Evolutionary conservation across 225 moss, liverwort and hornwort species (phyloP).

Genomic region (Physcomitrellopsis africana): DNA sequence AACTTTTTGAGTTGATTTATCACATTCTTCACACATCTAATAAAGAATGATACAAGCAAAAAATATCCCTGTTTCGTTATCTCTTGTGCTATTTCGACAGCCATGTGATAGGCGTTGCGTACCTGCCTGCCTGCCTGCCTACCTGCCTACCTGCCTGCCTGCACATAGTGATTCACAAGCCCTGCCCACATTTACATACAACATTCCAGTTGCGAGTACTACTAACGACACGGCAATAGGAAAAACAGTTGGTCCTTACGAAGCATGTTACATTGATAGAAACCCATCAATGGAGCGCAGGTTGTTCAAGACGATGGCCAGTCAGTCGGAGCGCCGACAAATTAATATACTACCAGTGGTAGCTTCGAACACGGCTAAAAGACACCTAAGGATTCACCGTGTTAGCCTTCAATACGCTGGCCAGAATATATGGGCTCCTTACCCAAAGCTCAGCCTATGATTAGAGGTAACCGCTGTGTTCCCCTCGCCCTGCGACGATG

Average conservation of each 20-base stretch:
- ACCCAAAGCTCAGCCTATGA: constrained; percentile 84
- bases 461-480: constrained; percentile 91
- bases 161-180: constrained; percentile 88
- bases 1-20: constrained; percentile 21
- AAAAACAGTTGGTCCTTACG: constrained; percentile 11
- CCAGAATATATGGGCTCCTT: constrained; percentile 96
- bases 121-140: constrained; percentile 42
- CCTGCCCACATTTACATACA: constrained; percentile 45
- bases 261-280: not conserved
- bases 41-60: not conserved
- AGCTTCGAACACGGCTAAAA: constrained; percentile 25
- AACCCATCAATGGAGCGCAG: constrained; percentile 20
- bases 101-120: constrained; percentile 71
- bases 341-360: not conserved
- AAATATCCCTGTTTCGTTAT: constrained; percentile 70
- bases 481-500: constrained; percentile 78
- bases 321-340: constrained; percentile 9
- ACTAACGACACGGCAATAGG: constrained; percentile 9
- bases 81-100: constrained; percentile 77
- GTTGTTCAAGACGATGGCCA: constrained; percentile 20
- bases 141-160: no score
- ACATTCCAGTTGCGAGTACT: constrained; percentile 20
- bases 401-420: constrained; percentile 73
- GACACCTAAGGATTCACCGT: constrained; percentile 80
- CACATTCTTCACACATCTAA: not conserved